Percentiles rank a stretch among this genome's conserved stretches.
Conservation (phyloP, 257 asterid species). For the Lycium barbarum region DNA sequence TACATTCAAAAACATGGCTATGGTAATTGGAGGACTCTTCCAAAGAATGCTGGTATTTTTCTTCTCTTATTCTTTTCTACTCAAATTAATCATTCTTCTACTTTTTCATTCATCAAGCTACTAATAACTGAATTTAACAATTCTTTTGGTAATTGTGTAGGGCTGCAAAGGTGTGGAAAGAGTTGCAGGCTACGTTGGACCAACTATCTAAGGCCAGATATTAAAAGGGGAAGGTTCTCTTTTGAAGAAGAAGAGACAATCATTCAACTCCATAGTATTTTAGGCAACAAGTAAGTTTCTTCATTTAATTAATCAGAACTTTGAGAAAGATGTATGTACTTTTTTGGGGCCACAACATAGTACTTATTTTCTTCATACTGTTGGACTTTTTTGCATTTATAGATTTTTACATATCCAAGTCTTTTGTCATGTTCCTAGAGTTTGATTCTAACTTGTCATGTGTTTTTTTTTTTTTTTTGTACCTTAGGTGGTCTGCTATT, state of each 20-base stretch:
- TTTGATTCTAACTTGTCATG: neutral
- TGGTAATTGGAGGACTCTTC: slow-evolving; percentile 90
- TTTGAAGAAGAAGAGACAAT: slow-evolving; percentile 83
- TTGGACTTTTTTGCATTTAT: slow-evolving; percentile 6
- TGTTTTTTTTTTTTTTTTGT: neutral
- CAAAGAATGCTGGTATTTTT: slow-evolving; percentile 72
- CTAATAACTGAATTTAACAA: no score
- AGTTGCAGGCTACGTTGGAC: slow-evolving; percentile 91
- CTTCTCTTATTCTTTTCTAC: neutral
- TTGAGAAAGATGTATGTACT: neutral
- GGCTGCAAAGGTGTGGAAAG: slow-evolving; percentile 86
- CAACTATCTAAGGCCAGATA: slow-evolving; percentile 84
- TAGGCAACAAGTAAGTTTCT: slow-evolving; percentile 78
- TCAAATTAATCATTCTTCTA: neutral
- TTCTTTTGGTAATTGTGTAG: slow-evolving; percentile 37
- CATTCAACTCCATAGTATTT: slow-evolving; percentile 76
- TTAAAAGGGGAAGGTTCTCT: slow-evolving; percentile 77
- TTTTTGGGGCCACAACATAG: neutral
- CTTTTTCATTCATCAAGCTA: neutral
- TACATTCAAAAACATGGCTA: slow-evolving; percentile 67
- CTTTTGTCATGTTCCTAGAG: neutral
- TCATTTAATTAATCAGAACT: neutral
- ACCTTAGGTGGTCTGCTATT: slow-evolving; percentile 78
- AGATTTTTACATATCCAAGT: neutral
- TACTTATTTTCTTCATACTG: neutral